Evolutionary conservation across 2,329 filamentous ascomycete genomes (phyloP), one percentile per base, ranked within the genome.

Genomic region (Dactylonectria macrodidyma): DNA sequence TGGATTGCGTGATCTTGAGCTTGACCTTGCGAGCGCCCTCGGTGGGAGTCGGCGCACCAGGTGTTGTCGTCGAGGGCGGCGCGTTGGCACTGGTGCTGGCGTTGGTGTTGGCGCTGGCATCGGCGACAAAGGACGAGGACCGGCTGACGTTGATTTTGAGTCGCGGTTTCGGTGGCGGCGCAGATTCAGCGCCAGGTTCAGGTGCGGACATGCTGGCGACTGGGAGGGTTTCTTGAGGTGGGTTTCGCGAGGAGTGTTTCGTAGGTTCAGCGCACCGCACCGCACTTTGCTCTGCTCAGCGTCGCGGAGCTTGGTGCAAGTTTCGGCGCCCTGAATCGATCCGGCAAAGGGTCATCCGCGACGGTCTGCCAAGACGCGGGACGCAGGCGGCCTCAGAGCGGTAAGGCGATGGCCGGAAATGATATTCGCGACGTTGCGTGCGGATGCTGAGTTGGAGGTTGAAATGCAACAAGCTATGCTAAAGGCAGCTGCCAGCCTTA

Each of bases 131-230:
- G 7, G 81, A 82, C 2, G 78, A 72, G 0, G 79, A 78, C 33
- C 81, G 76, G 68, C 75, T 81, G 50, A 82, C 76, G 69, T 83
- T 83, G 69, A 83, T 76, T 68, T 83, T 83, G 34, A 83, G 77
- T 11, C 81, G 81, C 19, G 81, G 81, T 62, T 82, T 83, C 16
- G 79, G 73, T 12, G 77, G 75, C 62, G 74, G 72, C 50, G 75
- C 69, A 36, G 75, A 65, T 61, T 70, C 71, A 16, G 71, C 72
- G 30, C 73, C 70, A 33, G 73, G 68, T 55, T 71, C 73, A 10
- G 77, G 71, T 34, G 72, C 73, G 30, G 80, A 73, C 80, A 82
- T 82, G 68, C 26, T 71, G 66, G 57, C 54, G 65, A 63, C 34
- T 16, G 48, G 36, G 60, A 54, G 22, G 58, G 58, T 47, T 68